A percentile compares a stretch with the other conserved stretches of the same genome.
These are phyloP conservation scores for Backusella morwellensis DNA, from an alignment of 192 early-diverging fungal species.

Conservation along the genomic window DNA sequence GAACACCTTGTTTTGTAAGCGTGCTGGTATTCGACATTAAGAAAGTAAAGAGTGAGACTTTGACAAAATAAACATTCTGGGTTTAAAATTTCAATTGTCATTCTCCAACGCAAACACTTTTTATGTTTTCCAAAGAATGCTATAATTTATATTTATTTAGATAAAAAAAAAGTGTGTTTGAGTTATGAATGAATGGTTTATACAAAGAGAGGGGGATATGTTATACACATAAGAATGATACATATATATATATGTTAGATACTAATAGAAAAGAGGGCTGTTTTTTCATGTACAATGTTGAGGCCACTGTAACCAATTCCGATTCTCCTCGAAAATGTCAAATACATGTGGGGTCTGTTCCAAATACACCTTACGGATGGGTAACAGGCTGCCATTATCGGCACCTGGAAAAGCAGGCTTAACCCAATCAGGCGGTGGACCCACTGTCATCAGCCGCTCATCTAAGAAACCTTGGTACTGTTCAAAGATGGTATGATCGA, in stretches of 20 bases:
- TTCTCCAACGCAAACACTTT: too few relatives aligned
- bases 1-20: too few relatives aligned
- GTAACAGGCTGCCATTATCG: conserved; percentile 29
- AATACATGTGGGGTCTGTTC: background rate
- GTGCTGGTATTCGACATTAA: too few relatives aligned
- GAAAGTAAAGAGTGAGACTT: too few relatives aligned
- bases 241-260: too few relatives aligned
- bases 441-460: conserved; percentile 51
- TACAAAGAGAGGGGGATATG: background rate
- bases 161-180: background rate
- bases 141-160: background rate
- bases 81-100: too few relatives aligned
- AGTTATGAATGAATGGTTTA: background rate
- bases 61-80: too few relatives aligned
- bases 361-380: conserved; percentile 18
- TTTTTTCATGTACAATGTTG: background rate
- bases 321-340: background rate
- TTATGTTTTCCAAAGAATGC: background rate
- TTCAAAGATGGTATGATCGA: conserved; percentile 84
- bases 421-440: conserved; percentile 67
- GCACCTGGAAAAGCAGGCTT: conserved; percentile 31
- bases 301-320: background rate
- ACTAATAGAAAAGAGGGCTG: too few relatives aligned
- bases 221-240: too few relatives aligned
- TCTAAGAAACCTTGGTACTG: conserved; percentile 66